Conservation (phyloP, 1,139 yeast genomes). For the Diutina scorzettiae region DNA sequence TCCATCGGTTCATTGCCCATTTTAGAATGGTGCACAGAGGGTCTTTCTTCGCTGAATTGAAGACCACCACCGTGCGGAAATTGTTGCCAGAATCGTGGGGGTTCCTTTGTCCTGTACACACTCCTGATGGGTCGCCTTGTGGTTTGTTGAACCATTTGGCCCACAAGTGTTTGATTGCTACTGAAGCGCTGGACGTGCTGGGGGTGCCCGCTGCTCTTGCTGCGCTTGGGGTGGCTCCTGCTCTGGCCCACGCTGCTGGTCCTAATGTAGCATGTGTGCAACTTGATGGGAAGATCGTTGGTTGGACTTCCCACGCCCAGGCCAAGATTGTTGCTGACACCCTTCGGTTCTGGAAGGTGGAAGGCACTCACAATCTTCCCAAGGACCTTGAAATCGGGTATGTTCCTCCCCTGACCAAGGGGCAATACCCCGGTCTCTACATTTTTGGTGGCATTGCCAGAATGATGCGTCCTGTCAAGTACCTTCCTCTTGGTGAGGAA, state of each 20-base stretch:
- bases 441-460: conserved; percentile 86
- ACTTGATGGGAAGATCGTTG: conserved; percentile 83
- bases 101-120: conserved; percentile 95
- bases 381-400: conserved; percentile 83
- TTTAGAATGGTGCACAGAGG: conserved; percentile 99
- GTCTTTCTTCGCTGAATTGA: conserved; percentile 94
- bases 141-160: conserved; percentile 95
- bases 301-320: conserved; percentile 89
- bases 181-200: conserved; percentile 64
- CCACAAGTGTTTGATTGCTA: conserved; percentile 83
- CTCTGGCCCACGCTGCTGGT: conserved; percentile 74
- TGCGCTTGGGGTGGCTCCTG: conserved; percentile 72
- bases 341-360: conserved; percentile 85
- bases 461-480: conserved; percentile 93
- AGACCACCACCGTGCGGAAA: conserved; percentile 95
- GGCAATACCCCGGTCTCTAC: conserved; percentile 95
- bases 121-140: conserved; percentile 99
- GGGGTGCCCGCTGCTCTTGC: conserved; percentile 55
- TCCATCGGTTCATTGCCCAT: conserved; percentile 92
- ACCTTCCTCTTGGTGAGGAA: conserved; percentile 69
- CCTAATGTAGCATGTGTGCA: conserved; percentile 84
- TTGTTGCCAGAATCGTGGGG: conserved; percentile 98
- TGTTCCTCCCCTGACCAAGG: conserved; percentile 88
- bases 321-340: conserved; percentile 85
- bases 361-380: conserved; percentile 68